Conservation (phyloP, 2,329 filamentous ascomycete species). For the Monilinia fructigena region DNA sequence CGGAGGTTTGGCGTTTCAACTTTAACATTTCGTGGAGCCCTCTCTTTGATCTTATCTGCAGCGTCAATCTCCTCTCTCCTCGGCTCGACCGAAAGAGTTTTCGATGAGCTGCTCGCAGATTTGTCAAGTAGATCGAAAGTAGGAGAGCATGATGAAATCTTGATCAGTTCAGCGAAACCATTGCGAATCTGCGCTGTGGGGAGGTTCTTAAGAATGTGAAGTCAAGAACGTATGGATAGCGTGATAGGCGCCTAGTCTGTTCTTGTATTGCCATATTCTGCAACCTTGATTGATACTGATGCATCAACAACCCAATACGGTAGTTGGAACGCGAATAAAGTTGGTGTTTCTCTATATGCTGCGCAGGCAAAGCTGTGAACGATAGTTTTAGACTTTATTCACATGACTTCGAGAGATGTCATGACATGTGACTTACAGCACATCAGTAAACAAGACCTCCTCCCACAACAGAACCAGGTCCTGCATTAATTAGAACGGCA, state of each 20-base stretch:
- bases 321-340: conserved; percentile 72
- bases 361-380: conserved; percentile 63
- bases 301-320: conserved; percentile 71
- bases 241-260: conserved; percentile 70
- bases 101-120: conserved; percentile 66
- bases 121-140: conserved; percentile 66
- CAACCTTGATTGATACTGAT: conserved; percentile 75
- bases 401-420: conserved; percentile 15
- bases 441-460: conserved; percentile 71
- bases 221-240: conserved; percentile 71
- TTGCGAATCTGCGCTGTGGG: conserved; percentile 68
- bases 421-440: conserved; percentile 56
- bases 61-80: no score
- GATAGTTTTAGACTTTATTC: conserved; percentile 34
- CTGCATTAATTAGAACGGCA: conserved; percentile 39
- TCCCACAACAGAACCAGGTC: conserved; percentile 65
- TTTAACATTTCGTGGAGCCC: conserved; percentile 70
- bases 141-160: conserved; percentile 70
- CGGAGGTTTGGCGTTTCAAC: conserved; percentile 70
- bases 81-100: conserved; percentile 61
- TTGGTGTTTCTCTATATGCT: conserved; percentile 70
- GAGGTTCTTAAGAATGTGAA: conserved; percentile 70
- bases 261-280: conserved; percentile 76
- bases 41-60: conserved; percentile 67
- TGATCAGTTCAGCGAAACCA: conserved; percentile 73